A percentile compares a stretch with the other conserved stretches of the same genome.
Conservation (phyloP, 176 grass and related monocot genomes). For the Otatea glauca region DNA sequence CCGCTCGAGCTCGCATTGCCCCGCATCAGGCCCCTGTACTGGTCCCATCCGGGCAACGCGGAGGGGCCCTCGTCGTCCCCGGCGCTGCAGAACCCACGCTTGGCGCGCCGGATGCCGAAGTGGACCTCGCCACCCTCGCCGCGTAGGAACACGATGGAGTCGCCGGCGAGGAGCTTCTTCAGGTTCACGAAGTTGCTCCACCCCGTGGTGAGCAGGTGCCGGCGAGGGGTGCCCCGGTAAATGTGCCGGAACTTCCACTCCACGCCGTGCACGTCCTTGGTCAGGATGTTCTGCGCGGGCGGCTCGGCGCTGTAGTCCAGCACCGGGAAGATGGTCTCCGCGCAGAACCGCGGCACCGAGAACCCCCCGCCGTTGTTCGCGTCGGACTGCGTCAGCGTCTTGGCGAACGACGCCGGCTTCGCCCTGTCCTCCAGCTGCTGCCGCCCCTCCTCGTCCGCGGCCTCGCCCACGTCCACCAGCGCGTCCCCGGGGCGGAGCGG, state of each 20-base stretch:
- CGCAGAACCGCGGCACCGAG: constrained; percentile 90
- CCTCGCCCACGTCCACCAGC: constrained; percentile 42
- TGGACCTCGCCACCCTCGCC: constrained; percentile 66
- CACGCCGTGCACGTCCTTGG: constrained; percentile 75
- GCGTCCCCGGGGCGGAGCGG: constrained; percentile 51
- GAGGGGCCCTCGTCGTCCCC: constrained; percentile 38
- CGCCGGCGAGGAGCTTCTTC: constrained; percentile 79
- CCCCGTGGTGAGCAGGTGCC: constrained; percentile 87
- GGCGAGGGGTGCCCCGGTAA: constrained; percentile 89
- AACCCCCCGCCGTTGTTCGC: constrained; percentile 91
- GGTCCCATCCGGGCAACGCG: constrained; percentile 51
- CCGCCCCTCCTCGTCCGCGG: constrained; percentile 1
- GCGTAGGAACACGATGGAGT: constrained; percentile 86
- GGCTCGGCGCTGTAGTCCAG: constrained; percentile 70
- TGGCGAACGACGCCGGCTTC: constrained; percentile 71
- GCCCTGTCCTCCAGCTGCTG: constrained; percentile 8
- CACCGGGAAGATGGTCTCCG: constrained; percentile 81
- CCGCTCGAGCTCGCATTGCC: constrained; percentile 35
- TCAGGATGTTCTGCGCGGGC: constrained; percentile 69
- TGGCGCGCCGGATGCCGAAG: constrained; percentile 75
- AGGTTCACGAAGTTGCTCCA: constrained; percentile 89
- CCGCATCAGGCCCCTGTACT: constrained; percentile 31
- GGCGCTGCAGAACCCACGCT: constrained; percentile 41
- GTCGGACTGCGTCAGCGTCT: constrained; percentile 94
- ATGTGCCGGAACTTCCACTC: constrained; percentile 94